phyloP scores from a whole-genome alignment of 2,329 filamentous ascomycete genomes.

The Fusarium humuli region DNA sequence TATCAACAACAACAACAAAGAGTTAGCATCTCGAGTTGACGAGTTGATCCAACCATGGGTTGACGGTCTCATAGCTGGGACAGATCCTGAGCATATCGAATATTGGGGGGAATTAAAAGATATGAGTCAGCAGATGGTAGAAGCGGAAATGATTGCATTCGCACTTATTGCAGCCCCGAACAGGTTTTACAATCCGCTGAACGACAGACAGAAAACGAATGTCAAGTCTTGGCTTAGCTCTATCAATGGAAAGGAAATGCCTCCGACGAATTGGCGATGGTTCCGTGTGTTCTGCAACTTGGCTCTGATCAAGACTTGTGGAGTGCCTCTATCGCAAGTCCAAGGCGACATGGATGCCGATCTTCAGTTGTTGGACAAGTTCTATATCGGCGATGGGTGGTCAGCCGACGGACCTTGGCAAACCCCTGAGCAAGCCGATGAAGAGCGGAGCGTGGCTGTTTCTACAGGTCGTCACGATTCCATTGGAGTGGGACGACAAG shows the following conservation, averaged over 20 bases:
- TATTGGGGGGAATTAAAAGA: constrained; percentile 61
- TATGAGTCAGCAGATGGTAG: constrained; percentile 65
- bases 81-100: constrained; percentile 50
- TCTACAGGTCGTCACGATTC: constrained; percentile 40
- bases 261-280: constrained; percentile 64
- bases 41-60: constrained; percentile 48
- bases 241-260: constrained; percentile 59
- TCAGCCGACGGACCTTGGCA: constrained; percentile 59
- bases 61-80: constrained; percentile 48
- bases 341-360: constrained; percentile 55
- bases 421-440: constrained; percentile 35
- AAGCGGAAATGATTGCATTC: constrained; percentile 63
- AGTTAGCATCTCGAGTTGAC: constrained; percentile 1
- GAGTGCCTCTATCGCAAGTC: constrained; percentile 51
- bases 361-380: constrained; percentile 57
- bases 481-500: constrained; percentile 52
- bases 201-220: constrained; percentile 48
- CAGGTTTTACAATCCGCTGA: constrained; percentile 49
- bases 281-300: constrained; percentile 64
- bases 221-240: constrained; percentile 56
- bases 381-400: constrained; percentile 61
- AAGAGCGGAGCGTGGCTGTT: constrained; percentile 1
- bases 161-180: constrained; percentile 59
- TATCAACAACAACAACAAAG: constrained; percentile 48
- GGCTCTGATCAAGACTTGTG: constrained; percentile 56